Conservation (phyloP, 2,329 filamentous ascomycete genomes). For the Exserohilum rostratum region DNA sequence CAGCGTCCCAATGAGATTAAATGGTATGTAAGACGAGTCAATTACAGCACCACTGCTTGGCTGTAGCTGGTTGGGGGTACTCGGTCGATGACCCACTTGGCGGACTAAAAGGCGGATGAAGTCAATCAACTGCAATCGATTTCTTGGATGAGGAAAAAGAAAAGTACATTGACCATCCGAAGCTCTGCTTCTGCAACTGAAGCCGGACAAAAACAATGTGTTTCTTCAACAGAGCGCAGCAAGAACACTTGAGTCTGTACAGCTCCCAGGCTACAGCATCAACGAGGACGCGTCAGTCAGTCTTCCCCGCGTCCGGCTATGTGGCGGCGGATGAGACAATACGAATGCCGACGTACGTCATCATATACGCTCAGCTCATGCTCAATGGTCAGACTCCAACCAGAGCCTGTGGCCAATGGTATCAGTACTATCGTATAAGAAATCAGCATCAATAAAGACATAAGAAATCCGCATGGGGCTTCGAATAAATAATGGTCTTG, state of each 20-base stretch:
- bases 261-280: constrained; percentile 16
- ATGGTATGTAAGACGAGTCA: constrained; percentile 29
- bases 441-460: too few relatives aligned
- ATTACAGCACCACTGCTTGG: constrained; percentile 41
- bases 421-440: too few relatives aligned
- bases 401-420: too few relatives aligned
- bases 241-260: constrained; percentile 8
- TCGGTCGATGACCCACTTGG: constrained; percentile 7
- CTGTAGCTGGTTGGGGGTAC: constrained; percentile 13
- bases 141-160: neutral
- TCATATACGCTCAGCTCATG: neutral
- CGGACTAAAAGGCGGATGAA: constrained; percentile 18
- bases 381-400: too few relatives aligned
- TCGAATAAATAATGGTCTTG: too few relatives aligned
- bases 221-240: neutral
- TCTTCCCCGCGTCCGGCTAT: constrained; percentile 12
- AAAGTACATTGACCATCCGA: neutral
- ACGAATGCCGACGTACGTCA: constrained; percentile 7
- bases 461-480: too few relatives aligned
- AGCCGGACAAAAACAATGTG: neutral
- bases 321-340: constrained; percentile 9
- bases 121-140: neutral
- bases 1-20: constrained; percentile 17
- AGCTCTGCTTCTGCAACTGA: neutral
- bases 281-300: constrained; percentile 19